Conservation (phyloP, 345 rosid species). For the Arabis alpina region DNA sequence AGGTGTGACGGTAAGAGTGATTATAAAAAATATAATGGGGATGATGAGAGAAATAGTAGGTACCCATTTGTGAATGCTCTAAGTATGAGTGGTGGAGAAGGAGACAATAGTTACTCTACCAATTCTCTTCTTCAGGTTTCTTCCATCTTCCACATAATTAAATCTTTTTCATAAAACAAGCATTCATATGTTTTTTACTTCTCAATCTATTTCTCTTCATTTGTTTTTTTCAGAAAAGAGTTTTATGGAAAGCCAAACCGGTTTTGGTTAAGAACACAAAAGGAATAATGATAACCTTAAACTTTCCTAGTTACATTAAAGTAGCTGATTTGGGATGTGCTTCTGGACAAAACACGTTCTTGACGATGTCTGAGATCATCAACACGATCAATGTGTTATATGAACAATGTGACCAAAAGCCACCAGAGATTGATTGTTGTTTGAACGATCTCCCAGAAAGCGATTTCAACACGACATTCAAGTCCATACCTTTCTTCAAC, state of each 20-base stretch:
- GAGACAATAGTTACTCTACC: conserved; percentile 24
- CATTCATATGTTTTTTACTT: too few relatives aligned
- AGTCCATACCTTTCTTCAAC: conserved; percentile 19
- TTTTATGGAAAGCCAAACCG: background rate
- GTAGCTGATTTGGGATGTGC: conserved; percentile 53
- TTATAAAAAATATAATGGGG: too few relatives aligned
- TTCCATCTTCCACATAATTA: background rate
- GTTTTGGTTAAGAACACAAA: conserved; percentile 16
- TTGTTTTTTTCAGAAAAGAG: conserved; percentile 5
- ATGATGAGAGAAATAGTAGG: background rate
- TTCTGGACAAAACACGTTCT: conserved; percentile 48
- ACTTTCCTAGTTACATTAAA: conserved; percentile 17
- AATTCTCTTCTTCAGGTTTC: conserved; percentile 31
- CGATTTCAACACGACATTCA: conserved; percentile 46
- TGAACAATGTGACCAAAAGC: background rate
- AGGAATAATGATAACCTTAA: background rate
- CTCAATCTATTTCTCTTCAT: too few relatives aligned
- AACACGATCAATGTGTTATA: conserved; percentile 14
- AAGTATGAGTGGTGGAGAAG: conserved; percentile 21
- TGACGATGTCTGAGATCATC: conserved; percentile 15
- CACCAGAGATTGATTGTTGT: conserved; percentile 41
- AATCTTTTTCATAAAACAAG: too few relatives aligned
- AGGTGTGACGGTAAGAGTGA: too few relatives aligned
- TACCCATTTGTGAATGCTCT: conserved; percentile 6
- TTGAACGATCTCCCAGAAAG: conserved; percentile 49